Evolutionary conservation across 331 rosid genomes (phyloP).

Genomic region (Dryas integrifolia): DNA sequence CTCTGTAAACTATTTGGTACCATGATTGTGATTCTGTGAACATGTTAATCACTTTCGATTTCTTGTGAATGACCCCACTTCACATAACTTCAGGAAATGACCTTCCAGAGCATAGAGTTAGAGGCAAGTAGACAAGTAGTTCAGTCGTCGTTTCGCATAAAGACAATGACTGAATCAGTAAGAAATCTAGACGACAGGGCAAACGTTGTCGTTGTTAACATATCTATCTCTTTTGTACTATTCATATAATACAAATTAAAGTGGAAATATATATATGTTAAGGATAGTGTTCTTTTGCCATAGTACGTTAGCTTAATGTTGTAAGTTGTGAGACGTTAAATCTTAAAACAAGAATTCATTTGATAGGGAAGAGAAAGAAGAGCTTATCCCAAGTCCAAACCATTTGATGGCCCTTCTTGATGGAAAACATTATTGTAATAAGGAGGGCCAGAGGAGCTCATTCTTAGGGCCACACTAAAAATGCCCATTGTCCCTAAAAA

Average conservation of each 20-base stretch:
- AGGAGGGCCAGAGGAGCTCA: conserved; percentile 24
- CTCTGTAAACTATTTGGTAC: conserved; percentile 36
- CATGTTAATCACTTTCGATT: conserved; percentile 47
- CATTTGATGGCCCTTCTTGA: conserved; percentile 10
- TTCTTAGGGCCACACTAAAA: conserved; percentile 28
- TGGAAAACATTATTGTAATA: conserved; percentile 1
- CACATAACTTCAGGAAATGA: conserved; percentile 22
- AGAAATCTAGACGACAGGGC: neutral
- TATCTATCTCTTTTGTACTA: neutral
- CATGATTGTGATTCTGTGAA: conserved; percentile 48
- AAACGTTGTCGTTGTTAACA: neutral
- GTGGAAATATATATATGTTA: neutral
- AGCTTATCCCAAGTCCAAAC: conserved; percentile 1
- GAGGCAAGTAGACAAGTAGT: neutral
- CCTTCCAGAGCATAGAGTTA: neutral
- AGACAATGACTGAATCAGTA: neutral
- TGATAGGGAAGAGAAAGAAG: neutral
- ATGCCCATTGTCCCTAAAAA: conserved; percentile 33
- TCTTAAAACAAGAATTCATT: neutral
- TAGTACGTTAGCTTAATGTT: neutral
- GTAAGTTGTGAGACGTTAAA: neutral
- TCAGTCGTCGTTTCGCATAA: neutral
- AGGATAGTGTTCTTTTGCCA: neutral
- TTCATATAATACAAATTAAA: neutral
- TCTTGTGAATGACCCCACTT: conserved; percentile 41